These are phyloP conservation scores for Exophiala mesophila DNA, from an alignment of 2,329 filamentous ascomycete genomes.

Conservation along the genomic window DNA sequence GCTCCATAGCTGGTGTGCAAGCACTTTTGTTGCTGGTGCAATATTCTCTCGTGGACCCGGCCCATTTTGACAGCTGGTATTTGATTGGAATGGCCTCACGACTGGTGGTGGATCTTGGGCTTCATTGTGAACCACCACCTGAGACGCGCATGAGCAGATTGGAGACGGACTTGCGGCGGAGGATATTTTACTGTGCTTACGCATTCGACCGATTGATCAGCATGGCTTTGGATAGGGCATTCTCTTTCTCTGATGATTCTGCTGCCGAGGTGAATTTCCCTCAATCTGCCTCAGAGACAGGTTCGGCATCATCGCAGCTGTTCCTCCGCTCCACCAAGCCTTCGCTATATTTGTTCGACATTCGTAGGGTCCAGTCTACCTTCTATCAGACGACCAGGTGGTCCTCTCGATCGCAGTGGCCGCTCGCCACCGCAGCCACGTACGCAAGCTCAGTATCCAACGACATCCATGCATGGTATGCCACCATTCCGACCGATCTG, in stretches of 20 bases:
- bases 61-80: slow-evolving; percentile 91
- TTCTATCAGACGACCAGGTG: slow-evolving; percentile 82
- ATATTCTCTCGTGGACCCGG: slow-evolving; percentile 84
- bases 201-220: slow-evolving; percentile 83
- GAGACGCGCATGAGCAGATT: slow-evolving; percentile 63
- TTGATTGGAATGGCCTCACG: slow-evolving; percentile 85
- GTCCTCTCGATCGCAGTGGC: slow-evolving; percentile 57
- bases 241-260: slow-evolving; percentile 90
- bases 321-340: slow-evolving; percentile 59
- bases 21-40: slow-evolving; percentile 79
- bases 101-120: slow-evolving; percentile 80
- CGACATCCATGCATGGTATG: slow-evolving; percentile 71
- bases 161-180: slow-evolving; percentile 70
- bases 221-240: slow-evolving; percentile 78
- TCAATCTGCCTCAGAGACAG: slow-evolving; percentile 34
- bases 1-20: slow-evolving; percentile 79
- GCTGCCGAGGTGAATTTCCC: slow-evolving; percentile 71
- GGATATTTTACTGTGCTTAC: slow-evolving; percentile 87
- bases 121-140: slow-evolving; percentile 83
- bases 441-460: slow-evolving; percentile 38
- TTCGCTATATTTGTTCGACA: slow-evolving; percentile 71
- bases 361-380: slow-evolving; percentile 78
- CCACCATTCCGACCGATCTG: slow-evolving; percentile 64
- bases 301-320: slow-evolving; percentile 30
- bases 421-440: slow-evolving; percentile 60